A percentile compares a stretch with the other conserved stretches of the same genome.
Conservation (phyloP, 306 rosid species). For the Medicago lupulina region DNA sequence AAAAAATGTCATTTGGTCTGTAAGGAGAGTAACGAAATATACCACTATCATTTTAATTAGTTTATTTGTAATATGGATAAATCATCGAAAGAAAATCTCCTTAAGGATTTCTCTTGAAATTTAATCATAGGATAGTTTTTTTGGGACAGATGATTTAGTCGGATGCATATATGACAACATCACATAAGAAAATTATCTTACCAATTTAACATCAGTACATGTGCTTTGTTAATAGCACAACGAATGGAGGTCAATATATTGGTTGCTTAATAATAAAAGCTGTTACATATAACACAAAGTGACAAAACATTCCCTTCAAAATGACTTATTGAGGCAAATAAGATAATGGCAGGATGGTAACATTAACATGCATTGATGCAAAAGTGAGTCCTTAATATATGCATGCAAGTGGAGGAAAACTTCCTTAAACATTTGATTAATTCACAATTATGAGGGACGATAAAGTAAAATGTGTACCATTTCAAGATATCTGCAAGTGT, state of each 20-base stretch:
- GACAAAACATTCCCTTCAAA: background rate
- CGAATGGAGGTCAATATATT: background rate
- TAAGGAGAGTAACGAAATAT: too few species aligned
- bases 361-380: background rate
- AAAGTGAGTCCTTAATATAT: background rate
- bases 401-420: background rate
- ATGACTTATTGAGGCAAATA: background rate
- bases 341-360: background rate
- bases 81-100: too few species aligned
- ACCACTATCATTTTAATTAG: too few species aligned
- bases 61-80: too few species aligned
- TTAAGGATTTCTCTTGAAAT: too few species aligned
- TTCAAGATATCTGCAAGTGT: slow-evolving; percentile 52
- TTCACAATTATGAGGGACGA: background rate
- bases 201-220: background rate
- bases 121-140: too few species aligned
- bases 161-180: too few species aligned
- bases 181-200: too few species aligned
- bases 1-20: too few species aligned
- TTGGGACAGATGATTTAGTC: too few species aligned
- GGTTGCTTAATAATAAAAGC: too few species aligned
- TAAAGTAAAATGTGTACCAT: slow-evolving; percentile 49
- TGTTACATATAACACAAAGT: background rate
- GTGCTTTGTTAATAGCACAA: background rate
- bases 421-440: background rate